A percentile compares a stretch with the other conserved stretches of the same genome.
These are phyloP conservation scores for Tolypocladium ovalisporum DNA, from an alignment of 2,329 filamentous ascomycete genomes.

Conservation along the genomic window DNA sequence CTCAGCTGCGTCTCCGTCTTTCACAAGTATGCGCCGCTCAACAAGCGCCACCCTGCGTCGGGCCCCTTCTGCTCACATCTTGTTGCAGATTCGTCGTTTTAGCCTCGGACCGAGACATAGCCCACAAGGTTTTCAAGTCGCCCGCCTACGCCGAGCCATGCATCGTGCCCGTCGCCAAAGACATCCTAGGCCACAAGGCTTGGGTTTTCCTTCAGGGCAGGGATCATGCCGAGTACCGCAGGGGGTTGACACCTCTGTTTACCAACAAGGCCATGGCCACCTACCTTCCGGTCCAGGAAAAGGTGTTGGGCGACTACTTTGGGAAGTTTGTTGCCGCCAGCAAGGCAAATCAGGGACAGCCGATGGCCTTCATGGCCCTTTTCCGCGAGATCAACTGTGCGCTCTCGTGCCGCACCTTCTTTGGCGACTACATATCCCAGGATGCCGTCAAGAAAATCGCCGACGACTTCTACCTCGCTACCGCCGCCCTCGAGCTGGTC, in stretches of 20 bases:
- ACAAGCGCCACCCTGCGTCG: accelerated
- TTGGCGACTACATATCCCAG: slow-evolving; percentile 68
- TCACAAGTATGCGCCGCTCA: slow-evolving; percentile 58
- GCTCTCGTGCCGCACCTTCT: slow-evolving; percentile 67
- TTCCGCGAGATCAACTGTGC: slow-evolving; percentile 74
- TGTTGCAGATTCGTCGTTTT: slow-evolving; percentile 61
- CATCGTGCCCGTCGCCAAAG: slow-evolving; percentile 64
- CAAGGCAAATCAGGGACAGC: slow-evolving; percentile 36
- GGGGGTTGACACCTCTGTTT: slow-evolving; percentile 64
- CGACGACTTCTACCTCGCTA: slow-evolving; percentile 70
- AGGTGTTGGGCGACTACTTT: slow-evolving; percentile 63
- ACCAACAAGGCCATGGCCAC: slow-evolving; percentile 58
- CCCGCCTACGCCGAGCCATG: slow-evolving; percentile 66
- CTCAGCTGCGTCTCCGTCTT: slow-evolving; percentile 77
- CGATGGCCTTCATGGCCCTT: slow-evolving; percentile 56
- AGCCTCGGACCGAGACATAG: slow-evolving; percentile 65
- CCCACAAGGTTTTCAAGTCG: slow-evolving; percentile 75
- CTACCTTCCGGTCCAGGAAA: slow-evolving; percentile 65
- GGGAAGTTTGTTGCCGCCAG: slow-evolving; percentile 54
- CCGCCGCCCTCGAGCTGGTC: slow-evolving; percentile 68
- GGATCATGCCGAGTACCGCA: slow-evolving; percentile 66
- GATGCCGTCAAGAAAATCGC: slow-evolving; percentile 63
- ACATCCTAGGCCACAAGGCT: slow-evolving; percentile 59
- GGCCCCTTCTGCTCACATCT: neutral
- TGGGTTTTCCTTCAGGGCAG: slow-evolving; percentile 75